Evolutionary conservation across 495 filamentous ascomycete species (phyloP), one percentile per base, ranked within the genome.

Genomic region (Penicillium samsonianum): DNA sequence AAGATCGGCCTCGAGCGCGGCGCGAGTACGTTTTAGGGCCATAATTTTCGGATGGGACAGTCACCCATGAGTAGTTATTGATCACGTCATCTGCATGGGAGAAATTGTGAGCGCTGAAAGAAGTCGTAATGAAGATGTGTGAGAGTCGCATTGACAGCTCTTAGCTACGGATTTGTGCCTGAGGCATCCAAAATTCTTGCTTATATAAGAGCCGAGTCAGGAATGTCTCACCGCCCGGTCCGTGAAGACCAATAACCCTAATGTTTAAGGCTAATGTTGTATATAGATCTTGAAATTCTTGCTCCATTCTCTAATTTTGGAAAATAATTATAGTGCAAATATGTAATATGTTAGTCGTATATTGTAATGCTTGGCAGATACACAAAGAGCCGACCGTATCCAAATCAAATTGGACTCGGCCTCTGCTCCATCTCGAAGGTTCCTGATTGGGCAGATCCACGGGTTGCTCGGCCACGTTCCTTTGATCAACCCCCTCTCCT

Each of bases 21-120:
- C 83, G 45, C 91, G 86, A 54, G 85, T 83, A 67, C 94, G 81
- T 80, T 98, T 98, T 70, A 77, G 77, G 61, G 90, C 85, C 90
- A 92, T 91, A 65, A 52, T 70, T 61, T 25, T 40, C 22, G 28
- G n/a, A 47, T 46, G 49, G 44, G 37, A 50, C 26, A 50, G 17
- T 57, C 54, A 33, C 28, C 48, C 44, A 49, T 25, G 40, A 26
- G 19, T 40, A 20, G 23, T 16, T 3, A n/a, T 35, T 46, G 45
- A 17, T 50, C 54, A 57, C 46, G 35, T 49, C 54, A 59, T 48
- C 14, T 35, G 56, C 42, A 33, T 48, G 16, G n/a, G n/a, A 19
- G n/a, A 28, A 37, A 45, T 6, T 20, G 17, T 26, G 4, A 0
- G 25, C 7, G n/a, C 4, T 19, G n/a, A 19, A 30, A 48, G 28